Evolutionary conservation across 768 basidiomycete genomes (phyloP).

Genomic region (Pleurotus tuber-regium): DNA sequence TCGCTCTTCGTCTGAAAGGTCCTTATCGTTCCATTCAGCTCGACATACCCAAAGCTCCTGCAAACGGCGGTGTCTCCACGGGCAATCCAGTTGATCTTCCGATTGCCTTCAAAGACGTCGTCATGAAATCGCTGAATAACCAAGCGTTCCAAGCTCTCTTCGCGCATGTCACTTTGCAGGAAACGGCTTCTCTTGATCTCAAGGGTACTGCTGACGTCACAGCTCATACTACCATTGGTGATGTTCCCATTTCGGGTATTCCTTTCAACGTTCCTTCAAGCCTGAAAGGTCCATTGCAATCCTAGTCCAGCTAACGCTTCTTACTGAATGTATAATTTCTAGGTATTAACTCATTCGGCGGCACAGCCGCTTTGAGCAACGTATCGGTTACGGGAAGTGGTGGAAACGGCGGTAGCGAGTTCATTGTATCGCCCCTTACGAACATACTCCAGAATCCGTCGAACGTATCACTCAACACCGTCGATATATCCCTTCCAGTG

Average conservation of each 20-base stretch:
- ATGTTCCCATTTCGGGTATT: slow-evolving; percentile 64
- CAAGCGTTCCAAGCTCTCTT: slow-evolving; percentile 56
- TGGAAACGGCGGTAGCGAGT: slow-evolving; percentile 57
- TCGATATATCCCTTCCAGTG: slow-evolving; percentile 56
- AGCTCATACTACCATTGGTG: slow-evolving; percentile 60
- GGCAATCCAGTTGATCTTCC: slow-evolving; percentile 62
- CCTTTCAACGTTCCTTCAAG: slow-evolving; percentile 57
- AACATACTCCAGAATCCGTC: slow-evolving; percentile 64
- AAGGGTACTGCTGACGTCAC: slow-evolving; percentile 57
- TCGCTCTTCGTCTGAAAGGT: not conserved
- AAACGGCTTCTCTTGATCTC: slow-evolving; percentile 43
- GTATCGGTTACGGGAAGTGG: slow-evolving; percentile 65
- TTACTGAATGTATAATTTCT: slow-evolving; percentile 3
- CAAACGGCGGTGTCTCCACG: slow-evolving; percentile 63
- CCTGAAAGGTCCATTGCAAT: slow-evolving; percentile 41
- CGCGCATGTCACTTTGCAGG: slow-evolving; percentile 52
- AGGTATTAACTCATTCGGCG: slow-evolving; percentile 63
- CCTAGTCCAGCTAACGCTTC: not conserved
- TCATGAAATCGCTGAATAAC: slow-evolving; percentile 54
- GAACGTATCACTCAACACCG: slow-evolving; percentile 60
- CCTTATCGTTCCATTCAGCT: slow-evolving; percentile 33
- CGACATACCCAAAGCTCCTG: slow-evolving; percentile 43
- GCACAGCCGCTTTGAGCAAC: slow-evolving; percentile 48
- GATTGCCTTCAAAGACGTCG: slow-evolving; percentile 54
- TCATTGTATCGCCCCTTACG: slow-evolving; percentile 54